phyloP scores from a whole-genome alignment of 768 basidiomycete genomes.

The Neoboletus brunneissimus region DNA sequence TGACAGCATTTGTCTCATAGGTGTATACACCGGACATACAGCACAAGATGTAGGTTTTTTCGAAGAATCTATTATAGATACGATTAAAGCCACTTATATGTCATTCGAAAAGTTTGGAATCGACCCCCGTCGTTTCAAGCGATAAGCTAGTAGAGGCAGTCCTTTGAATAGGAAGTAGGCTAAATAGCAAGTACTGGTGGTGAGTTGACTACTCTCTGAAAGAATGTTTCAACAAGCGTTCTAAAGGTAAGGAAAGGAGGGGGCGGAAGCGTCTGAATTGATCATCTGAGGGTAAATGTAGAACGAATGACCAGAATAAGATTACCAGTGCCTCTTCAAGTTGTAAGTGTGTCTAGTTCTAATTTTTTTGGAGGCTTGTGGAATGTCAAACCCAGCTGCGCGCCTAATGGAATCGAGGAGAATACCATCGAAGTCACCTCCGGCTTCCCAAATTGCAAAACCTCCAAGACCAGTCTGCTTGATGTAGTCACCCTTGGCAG shows the following conservation, averaged over 20 bases:
- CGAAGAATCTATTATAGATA: too few species aligned
- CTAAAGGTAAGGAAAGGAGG: not conserved
- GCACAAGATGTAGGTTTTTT: too few species aligned
- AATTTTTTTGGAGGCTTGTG: not conserved
- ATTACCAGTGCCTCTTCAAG: not conserved
- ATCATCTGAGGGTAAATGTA: not conserved
- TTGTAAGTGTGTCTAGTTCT: not conserved
- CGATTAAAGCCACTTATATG: too few species aligned
- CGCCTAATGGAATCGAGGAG: constrained; percentile 54
- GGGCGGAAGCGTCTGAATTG: not conserved
- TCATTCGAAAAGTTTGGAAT: not conserved
- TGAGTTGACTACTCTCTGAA: not conserved
- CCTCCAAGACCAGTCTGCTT: constrained; percentile 52
- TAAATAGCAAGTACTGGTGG: not conserved
- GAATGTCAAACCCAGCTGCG: constrained; percentile 3
- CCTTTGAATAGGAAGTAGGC: not conserved
- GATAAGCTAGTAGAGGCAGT: not conserved
- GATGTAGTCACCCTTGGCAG: constrained; percentile 61
- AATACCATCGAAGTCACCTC: constrained; percentile 59
- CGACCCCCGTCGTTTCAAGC: not conserved
- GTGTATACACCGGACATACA: too few species aligned
- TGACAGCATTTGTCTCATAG: not conserved
- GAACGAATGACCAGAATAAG: not conserved
- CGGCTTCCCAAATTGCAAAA: constrained; percentile 72
- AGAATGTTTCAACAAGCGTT: not conserved